Base-by-base conservation (phyloP, 2,329 filamentous ascomycete genomes). In the Verruconis gallopava region DNA sequence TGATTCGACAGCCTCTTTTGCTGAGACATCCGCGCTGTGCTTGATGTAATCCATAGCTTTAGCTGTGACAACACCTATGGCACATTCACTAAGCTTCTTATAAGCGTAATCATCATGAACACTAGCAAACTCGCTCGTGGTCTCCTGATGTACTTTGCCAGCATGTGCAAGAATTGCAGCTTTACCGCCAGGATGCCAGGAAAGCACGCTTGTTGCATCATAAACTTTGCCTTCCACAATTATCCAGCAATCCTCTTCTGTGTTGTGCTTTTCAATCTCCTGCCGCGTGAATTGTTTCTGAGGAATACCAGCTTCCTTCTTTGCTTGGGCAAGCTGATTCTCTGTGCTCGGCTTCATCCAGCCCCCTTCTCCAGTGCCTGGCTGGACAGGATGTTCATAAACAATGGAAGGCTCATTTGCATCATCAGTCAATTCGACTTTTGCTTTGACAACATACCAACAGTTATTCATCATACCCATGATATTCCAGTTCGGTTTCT, bases 391-490 rank as follows among this genome's bases (percentile, higher is more conserved):
- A 49, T 72, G 69, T 11, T 57, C 57, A 49, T 71, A 72, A n/a
- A 60, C 43, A 3, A 69, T 55, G 2, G 48, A 51, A 2, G 59
- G 48, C 4, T 51, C 49, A 1, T 57, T 53, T 6, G 55, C 53
- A 2, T 61, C 49, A 13, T 53, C 46, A 12, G 55, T 52, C n/a
- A 58, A 52, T 0, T 53, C 43, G 3, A 65, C 59, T 25, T 65
- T 60, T 0, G 61, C 52, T 36, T 61, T 62, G 12, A 72, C 62
- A 1, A 53, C 46, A 46, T 71, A 71, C 63, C 64, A 68, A 46
- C 62, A 64, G 35, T 72, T 72, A 51, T 72, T 73, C 68, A 73
- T 71, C 66, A 72, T 71, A 9, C 64, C 68, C 62, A 67, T 61
- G 1, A 67, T 56, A 44, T 71, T 72, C 68, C 68, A 72, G 3